phyloP scores from a whole-genome alignment of 2,329 filamentous ascomycete genomes.

The Mariannaea sp. region DNA sequence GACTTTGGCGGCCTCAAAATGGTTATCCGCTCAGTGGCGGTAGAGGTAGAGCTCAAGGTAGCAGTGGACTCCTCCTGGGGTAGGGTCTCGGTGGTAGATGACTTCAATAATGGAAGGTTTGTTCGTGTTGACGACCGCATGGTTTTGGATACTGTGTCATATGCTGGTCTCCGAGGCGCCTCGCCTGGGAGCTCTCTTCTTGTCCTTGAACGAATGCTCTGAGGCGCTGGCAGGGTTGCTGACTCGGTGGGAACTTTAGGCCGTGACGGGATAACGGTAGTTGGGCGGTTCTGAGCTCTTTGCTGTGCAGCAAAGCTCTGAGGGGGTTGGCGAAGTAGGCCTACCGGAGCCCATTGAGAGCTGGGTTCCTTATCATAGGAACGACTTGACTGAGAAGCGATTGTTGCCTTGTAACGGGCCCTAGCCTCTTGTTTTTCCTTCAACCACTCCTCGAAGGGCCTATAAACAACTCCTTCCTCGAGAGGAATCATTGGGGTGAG shows the following conservation, averaged over 20 bases:
- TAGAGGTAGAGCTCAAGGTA: no score
- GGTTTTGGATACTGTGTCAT: constrained; percentile 34
- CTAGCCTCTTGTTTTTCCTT: constrained; percentile 56
- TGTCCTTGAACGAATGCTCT: constrained; percentile 38
- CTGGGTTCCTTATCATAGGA: constrained; percentile 44
- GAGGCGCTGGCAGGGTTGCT: constrained; percentile 32
- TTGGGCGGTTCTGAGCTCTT: constrained; percentile 59
- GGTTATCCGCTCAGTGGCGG: constrained; percentile 24
- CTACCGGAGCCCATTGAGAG: constrained; percentile 45
- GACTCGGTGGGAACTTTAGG: constrained; percentile 35
- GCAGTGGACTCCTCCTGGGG: constrained; percentile 30
- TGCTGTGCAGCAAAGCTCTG: constrained; percentile 72
- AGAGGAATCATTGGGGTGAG: constrained; percentile 67
- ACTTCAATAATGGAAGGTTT: constrained; percentile 35
- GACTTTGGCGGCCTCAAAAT: constrained; percentile 38
- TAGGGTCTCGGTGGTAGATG: constrained; percentile 37
- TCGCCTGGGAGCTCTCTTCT: constrained; percentile 39
- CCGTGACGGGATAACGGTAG: constrained; percentile 33
- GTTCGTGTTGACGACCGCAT: constrained; percentile 38
- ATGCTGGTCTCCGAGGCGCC: constrained; percentile 27
- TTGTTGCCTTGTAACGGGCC: constrained; percentile 39
- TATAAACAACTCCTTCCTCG: constrained; percentile 65
- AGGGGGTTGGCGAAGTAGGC: constrained; percentile 57
- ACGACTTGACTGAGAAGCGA: constrained; percentile 34
- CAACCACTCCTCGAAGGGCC: constrained; percentile 65